Percentiles rank a stretch among this genome's conserved stretches.
Evolutionary conservation across 176 grass and related monocot species (phyloP).

Genomic region (Elaeis guineensis): DNA sequence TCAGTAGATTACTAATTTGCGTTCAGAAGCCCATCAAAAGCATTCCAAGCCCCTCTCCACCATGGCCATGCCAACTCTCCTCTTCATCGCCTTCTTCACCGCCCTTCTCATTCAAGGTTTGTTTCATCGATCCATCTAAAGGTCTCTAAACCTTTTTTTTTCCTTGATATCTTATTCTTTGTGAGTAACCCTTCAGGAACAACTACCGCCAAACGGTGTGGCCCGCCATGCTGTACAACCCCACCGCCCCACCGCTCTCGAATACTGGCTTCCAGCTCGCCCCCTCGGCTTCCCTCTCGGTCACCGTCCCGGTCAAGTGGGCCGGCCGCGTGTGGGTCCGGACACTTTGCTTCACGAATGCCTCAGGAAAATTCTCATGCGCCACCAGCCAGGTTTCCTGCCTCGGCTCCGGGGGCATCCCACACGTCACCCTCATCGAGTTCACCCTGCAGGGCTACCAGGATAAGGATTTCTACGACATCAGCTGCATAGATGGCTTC

Average conservation of each 20-base stretch:
- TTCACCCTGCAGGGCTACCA: slow-evolving; percentile 38
- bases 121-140: no score
- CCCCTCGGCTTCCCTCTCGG: neutral
- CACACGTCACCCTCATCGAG: slow-evolving; percentile 40
- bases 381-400: slow-evolving; percentile 23
- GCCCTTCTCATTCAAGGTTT: no score
- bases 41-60: no score
- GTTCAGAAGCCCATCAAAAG: no score
- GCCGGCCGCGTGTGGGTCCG: slow-evolving; percentile 53
- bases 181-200: slow-evolving; percentile 24
- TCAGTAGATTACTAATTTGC: no score
- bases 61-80: no score
- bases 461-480: slow-evolving; percentile 40
- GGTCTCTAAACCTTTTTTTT: no score
- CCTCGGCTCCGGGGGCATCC: slow-evolving; percentile 23
- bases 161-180: no score
- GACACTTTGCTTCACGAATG: slow-evolving; percentile 17
- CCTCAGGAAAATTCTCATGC: slow-evolving; percentile 36
- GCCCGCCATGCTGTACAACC: slow-evolving; percentile 24
- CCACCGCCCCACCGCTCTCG: slow-evolving; percentile 11
- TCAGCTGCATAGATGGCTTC: slow-evolving; percentile 62
- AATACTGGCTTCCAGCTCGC: slow-evolving; percentile 34
- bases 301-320: slow-evolving; percentile 20
- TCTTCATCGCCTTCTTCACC: no score
- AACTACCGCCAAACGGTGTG: slow-evolving; percentile 44